phyloP scores from a whole-genome alignment of 2,329 filamentous ascomycete species.

The Colletotrichum cereale region DNA sequence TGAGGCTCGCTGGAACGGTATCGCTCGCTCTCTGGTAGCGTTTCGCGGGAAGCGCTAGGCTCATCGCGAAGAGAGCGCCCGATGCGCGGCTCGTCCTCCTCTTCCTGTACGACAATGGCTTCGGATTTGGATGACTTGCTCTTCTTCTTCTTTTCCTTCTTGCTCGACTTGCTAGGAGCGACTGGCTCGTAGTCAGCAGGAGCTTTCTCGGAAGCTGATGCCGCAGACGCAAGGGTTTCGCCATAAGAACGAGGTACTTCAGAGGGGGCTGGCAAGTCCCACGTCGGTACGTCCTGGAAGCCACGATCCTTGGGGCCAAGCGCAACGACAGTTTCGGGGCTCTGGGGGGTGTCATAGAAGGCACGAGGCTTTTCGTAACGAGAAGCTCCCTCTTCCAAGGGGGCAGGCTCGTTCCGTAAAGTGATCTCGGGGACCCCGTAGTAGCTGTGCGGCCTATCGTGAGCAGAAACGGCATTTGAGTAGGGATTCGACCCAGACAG shows the following conservation, averaged over 20 bases:
- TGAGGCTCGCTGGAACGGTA: slow-evolving; percentile 40
- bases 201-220: slow-evolving; percentile 10
- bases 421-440: not conserved
- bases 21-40: slow-evolving; percentile 18
- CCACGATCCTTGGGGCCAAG: slow-evolving; percentile 17
- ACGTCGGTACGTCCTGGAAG: slow-evolving; percentile 14
- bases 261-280: slow-evolving; percentile 18
- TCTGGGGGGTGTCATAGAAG: slow-evolving; percentile 12
- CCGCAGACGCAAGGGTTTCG: not conserved
- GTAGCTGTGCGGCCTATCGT: slow-evolving; percentile 18
- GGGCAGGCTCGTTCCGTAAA: not conserved
- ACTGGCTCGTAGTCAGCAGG: slow-evolving; percentile 42
- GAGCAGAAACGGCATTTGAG: not conserved
- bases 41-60: slow-evolving; percentile 5
- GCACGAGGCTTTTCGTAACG: slow-evolving; percentile 11
- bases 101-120: slow-evolving; percentile 47
- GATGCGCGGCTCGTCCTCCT: slow-evolving; percentile 39
- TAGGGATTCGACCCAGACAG: not conserved
- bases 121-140: slow-evolving; percentile 52
- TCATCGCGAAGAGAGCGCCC: slow-evolving; percentile 4
- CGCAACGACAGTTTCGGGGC: slow-evolving; percentile 35
- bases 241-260: not conserved
- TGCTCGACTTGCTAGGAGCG: slow-evolving; percentile 46
- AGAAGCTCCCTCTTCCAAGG: not conserved
- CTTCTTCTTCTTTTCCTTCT: slow-evolving; percentile 56